Evolutionary conservation across 768 basidiomycete species (phyloP), one percentile per base, ranked within the genome.

Genomic region (Rhodosporidiobolus sp.): DNA sequence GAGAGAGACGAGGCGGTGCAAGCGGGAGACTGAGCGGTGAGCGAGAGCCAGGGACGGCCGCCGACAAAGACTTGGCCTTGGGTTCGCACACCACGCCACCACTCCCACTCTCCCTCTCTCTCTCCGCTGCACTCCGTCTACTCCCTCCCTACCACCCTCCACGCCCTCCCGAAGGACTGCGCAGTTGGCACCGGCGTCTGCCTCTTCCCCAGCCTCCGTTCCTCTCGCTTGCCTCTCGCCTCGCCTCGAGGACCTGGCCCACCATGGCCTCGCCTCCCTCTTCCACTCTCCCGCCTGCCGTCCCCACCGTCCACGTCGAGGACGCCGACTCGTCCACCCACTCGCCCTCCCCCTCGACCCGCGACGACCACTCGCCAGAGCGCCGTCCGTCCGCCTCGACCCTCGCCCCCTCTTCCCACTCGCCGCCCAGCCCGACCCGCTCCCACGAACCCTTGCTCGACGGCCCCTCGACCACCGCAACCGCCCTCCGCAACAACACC

Each of bases 401-500:
- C 52, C 26, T 35, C 26, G n/a, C 16, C 52, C 9, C 32, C 52
- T 7, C 16, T n/a, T 8, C 38, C n/a, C 43, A 54, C 28, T 22
- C 28, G 4, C 70, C 70, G 22, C 65, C 70, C 16, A 58, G 55
- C 7, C 65, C 65, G 9, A 56, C 60, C 11, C 70, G 38, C 59
- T 71, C 70, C 53, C 14, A 34, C n/a, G 38, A 66, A 11, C 70
- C 65, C 1, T 43, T 71, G 34, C 30, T 71, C 50, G 14, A 38
- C 35, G 30, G 43, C 2, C 26, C 1, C 10, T n/a, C 52, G 26
- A 60, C 59, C 53, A 66, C 53, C 46, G 55, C 67, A n/a, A 69
- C 67, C 20, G 11, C 46, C 32, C 54, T 75, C 2, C 30, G 73
- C 20, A 63, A 67, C 66, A 75, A 75, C 69, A 20, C 49, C 58